Base-by-base conservation (phyloP, 1,284 basidiomycete genomes). In the Ceraceosorus bombacis region DNA sequence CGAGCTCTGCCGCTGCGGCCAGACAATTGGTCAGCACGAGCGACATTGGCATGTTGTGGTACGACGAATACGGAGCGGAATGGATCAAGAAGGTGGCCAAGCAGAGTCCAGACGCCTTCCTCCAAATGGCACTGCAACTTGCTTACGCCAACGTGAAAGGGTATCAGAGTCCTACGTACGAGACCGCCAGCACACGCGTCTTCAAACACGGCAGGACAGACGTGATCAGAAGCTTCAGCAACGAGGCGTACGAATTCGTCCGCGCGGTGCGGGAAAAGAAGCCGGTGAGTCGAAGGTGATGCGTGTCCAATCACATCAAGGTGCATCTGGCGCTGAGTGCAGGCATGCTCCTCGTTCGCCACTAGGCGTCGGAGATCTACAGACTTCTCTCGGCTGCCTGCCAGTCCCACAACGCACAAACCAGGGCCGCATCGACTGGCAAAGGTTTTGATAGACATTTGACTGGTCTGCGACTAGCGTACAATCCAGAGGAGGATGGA, bases 191-290 rank as follows among this genome's bases (percentile, higher is more conserved):
- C 38, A 97, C 94, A 1, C 84, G 92, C n/a, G 82, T 88, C 70
- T 95, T 94, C 81, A 82, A 87, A 66, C 86, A 88, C 71, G 94
- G 91, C 6, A 85, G 94, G 10, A 97, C 94, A 0, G 94, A 98
- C 74, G 92, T 90, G 0, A 88, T 97, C 58, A 85, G 93, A 49
- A 85, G 87, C 0, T 82, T 89, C 51, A 88, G 86, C 55, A 80
- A 80, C 39, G 89, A 94, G 70, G 87, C 86, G 62, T 84, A 89
- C 60, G 81, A 82, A 3, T 95, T 89, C 80, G 87, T 94, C 9
- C 83, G 88, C 51, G 82, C 84, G 2, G 90, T 93, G 86, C 78
- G 81, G 13, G 83, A 88, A 67, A 78, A 82, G 2, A 73, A 82
- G 41, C 86, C 87, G 72, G 43, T 27, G 27, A 27, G 27, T 27